Evolutionary conservation across 352 stramenopile genomes (phyloP).

Genomic region (Phytophthora constricta): DNA sequence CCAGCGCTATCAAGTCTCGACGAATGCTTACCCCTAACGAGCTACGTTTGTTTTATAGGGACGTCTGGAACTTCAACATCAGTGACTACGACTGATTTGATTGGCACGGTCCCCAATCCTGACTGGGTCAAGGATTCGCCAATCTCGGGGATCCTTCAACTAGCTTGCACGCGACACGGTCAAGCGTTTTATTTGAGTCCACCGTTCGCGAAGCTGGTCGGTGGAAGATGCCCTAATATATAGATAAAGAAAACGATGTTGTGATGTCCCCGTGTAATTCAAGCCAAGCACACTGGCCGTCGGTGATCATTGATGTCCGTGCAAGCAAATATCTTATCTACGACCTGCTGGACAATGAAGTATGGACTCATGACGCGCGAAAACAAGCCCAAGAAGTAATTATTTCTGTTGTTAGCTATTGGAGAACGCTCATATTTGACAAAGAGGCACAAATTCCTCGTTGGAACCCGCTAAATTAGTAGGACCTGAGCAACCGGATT

Average conservation of each 20-base stretch:
- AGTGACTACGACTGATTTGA: neutral
- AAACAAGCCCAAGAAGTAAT: neutral
- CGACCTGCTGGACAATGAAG: constrained; percentile 2
- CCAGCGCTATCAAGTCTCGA: neutral
- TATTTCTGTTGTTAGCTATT: constrained; percentile 1
- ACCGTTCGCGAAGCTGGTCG: neutral
- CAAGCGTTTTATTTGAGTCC: neutral
- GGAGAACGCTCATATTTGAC: neutral
- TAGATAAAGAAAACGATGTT: neutral
- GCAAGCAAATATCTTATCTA: neutral
- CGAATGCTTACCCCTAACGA: neutral
- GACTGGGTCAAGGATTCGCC: constrained; percentile 7
- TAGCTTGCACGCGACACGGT: constrained; percentile 6
- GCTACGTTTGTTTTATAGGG: neutral
- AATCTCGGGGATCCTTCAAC: neutral
- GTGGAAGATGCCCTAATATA: neutral
- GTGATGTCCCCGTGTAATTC: constrained; percentile 4
- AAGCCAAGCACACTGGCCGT: neutral
- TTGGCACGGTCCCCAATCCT: constrained; percentile 3
- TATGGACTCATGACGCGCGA: neutral
- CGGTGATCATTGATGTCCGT: neutral
- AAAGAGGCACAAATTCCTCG: neutral
- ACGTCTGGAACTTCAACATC: neutral
- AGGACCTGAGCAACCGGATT: constrained; percentile 1
- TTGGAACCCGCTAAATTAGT: neutral